A percentile compares a stretch with the other conserved stretches of the same genome.
Evolutionary conservation across 495 filamentous ascomycete species (phyloP).

Genomic region (Xylaria curta): DNA sequence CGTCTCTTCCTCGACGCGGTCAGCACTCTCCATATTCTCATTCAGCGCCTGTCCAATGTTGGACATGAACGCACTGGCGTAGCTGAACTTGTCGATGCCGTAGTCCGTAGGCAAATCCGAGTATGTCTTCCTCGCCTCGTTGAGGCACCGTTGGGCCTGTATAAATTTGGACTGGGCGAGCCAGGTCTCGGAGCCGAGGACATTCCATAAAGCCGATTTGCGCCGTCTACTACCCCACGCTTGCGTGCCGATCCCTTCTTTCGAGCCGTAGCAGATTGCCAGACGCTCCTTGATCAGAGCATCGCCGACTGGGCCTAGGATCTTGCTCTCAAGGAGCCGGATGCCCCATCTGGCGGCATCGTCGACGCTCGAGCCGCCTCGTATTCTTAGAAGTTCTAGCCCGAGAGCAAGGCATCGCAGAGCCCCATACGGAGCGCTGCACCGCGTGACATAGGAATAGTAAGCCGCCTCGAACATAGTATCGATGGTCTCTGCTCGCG

Average conservation of each 20-base stretch:
- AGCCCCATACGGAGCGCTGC: slow-evolving; percentile 73
- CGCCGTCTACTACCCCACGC: slow-evolving; percentile 72
- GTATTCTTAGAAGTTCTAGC: slow-evolving; percentile 78
- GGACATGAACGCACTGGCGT: slow-evolving; percentile 69
- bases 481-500: slow-evolving; percentile 78
- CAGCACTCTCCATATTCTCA: slow-evolving; percentile 61
- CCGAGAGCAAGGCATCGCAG: slow-evolving; percentile 77
- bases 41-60: slow-evolving; percentile 63
- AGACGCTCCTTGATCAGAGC: slow-evolving; percentile 84
- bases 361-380: slow-evolving; percentile 80
- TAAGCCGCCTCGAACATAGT: slow-evolving; percentile 84
- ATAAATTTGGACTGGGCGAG: slow-evolving; percentile 69
- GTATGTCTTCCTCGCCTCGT: slow-evolving; percentile 74
- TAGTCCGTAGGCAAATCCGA: slow-evolving; percentile 61
- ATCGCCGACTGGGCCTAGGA: slow-evolving; percentile 75
- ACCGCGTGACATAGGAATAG: slow-evolving; percentile 91
- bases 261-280: slow-evolving; percentile 80
- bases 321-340: slow-evolving; percentile 74
- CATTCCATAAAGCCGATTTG: slow-evolving; percentile 90
- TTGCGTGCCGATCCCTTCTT: slow-evolving; percentile 66
- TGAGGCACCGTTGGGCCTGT: slow-evolving; percentile 73
- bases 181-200: slow-evolving; percentile 85
- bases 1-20: slow-evolving; percentile 28
- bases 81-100: slow-evolving; percentile 58
- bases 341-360: slow-evolving; percentile 87